phyloP scores from a whole-genome alignment of 2,329 filamentous ascomycete species.

The Onygenales sp. region DNA sequence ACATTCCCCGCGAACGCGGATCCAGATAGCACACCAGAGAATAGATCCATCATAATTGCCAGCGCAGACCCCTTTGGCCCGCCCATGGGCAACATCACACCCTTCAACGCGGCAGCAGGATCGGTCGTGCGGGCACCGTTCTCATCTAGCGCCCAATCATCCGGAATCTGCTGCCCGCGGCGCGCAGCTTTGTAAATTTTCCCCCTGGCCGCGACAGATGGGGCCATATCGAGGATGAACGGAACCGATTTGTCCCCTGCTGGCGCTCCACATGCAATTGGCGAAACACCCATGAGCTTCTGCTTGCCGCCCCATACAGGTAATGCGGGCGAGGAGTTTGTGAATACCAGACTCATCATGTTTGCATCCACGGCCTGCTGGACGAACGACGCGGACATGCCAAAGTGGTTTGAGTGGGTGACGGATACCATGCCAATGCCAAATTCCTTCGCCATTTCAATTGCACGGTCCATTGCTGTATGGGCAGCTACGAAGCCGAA shows the following conservation, averaged over 20 bases:
- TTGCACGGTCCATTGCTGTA: constrained; percentile 56
- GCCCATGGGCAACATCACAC: constrained; percentile 74
- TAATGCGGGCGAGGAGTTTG: constrained; percentile 62
- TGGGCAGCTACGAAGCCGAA: constrained; percentile 68
- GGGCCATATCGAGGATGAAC: constrained; percentile 47
- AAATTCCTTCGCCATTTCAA: constrained; percentile 52
- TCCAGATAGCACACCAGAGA: constrained; percentile 66
- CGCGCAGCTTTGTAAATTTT: constrained; percentile 38
- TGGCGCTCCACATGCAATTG: constrained; percentile 66
- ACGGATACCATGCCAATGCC: constrained; percentile 70
- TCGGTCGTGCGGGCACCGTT: constrained; percentile 63
- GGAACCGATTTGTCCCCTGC: constrained; percentile 43
- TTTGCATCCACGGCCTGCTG: constrained; percentile 64
- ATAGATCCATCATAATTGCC: constrained; percentile 82
- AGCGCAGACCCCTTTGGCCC: constrained; percentile 72
- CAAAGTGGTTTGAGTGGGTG: constrained; percentile 72
- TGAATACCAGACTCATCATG: constrained; percentile 63
- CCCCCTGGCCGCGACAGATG: constrained; percentile 35
- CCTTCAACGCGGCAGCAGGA: constrained; percentile 58
- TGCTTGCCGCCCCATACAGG: constrained; percentile 60
- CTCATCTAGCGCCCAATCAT: constrained; percentile 63
- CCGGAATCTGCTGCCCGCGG: constrained; percentile 33
- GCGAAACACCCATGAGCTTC: constrained; percentile 64
- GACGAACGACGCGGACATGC: constrained; percentile 74
- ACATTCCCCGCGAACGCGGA: constrained; percentile 71